Conservation (phyloP, 305 asterid genomes). For the Lippia alba region DNA sequence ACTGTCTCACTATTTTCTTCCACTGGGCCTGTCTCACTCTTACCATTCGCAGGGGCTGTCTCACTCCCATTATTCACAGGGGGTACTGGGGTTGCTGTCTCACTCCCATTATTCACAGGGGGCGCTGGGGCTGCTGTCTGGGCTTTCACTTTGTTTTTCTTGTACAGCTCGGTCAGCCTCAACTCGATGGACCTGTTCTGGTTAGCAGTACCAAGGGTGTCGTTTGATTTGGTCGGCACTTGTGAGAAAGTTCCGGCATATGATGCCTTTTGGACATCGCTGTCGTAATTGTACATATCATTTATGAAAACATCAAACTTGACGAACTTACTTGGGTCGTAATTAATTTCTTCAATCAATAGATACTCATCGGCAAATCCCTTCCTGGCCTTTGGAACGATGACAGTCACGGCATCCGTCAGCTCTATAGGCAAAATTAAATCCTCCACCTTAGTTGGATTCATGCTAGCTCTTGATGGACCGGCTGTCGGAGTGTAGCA, state of each 20-base stretch:
- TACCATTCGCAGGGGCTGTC: no score
- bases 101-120: no score
- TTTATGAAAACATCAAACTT: constrained; percentile 62
- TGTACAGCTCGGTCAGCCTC: constrained; percentile 49
- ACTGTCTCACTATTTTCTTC: constrained; percentile 50
- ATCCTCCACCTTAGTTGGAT: constrained; percentile 17
- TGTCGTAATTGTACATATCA: constrained; percentile 53
- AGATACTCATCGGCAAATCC: constrained; percentile 46
- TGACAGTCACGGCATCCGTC: constrained; percentile 34
- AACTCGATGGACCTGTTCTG: constrained; percentile 31
- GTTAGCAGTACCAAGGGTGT: no score
- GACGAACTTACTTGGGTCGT: constrained; percentile 34
- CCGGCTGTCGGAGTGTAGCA: constrained; percentile 36
- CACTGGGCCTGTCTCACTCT: no score
- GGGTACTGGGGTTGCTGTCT: no score
- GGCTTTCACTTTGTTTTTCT: constrained; percentile 53
- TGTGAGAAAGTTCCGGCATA: constrained; percentile 59
- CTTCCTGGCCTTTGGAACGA: constrained; percentile 48
- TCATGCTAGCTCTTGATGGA: constrained; percentile 19
- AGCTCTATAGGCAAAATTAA: no score
- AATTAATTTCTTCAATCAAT: constrained; percentile 36
- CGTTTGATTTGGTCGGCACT: constrained; percentile 64
- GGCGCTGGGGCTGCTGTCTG: no score
- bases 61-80: no score
- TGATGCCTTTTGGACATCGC: constrained; percentile 38